These are phyloP conservation scores for Penstemon davidsonii DNA, from an alignment of 257 asterid genomes.

Conservation along the genomic window DNA sequence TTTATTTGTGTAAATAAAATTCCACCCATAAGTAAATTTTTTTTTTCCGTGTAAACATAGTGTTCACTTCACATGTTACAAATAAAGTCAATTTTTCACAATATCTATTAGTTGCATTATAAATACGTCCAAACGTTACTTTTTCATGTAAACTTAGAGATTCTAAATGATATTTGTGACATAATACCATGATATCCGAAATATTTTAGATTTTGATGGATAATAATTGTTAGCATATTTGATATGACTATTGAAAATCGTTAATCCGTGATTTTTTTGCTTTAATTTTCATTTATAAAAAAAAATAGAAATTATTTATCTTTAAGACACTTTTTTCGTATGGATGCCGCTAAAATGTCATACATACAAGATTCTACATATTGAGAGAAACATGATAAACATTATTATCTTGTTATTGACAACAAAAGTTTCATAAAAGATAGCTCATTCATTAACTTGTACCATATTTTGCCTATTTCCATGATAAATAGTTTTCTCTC, in stretches of 20 bases:
- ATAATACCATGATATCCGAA: not conserved
- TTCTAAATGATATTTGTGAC: not conserved
- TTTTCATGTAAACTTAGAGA: not conserved
- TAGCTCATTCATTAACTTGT: not conserved
- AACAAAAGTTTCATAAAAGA: not conserved
- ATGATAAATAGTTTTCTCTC: not conserved
- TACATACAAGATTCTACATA: not conserved
- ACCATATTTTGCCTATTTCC: not conserved
- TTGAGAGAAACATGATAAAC: not conserved
- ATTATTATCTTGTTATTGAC: not conserved
- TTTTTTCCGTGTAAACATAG: not conserved
- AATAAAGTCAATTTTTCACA: not conserved
- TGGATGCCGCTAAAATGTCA: not conserved
- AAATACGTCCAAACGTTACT: not conserved
- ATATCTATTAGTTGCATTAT: not conserved
- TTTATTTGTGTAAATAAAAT: too few relatives aligned
- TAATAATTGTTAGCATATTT: not conserved
- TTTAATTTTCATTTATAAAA: not conserved
- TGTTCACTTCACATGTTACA: not conserved
- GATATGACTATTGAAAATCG: not conserved
- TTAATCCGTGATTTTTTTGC: not conserved
- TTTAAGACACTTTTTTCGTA: not conserved
- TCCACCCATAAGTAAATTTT: too few relatives aligned
- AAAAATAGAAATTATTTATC: not conserved
- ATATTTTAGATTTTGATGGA: too few relatives aligned